Percentiles rank a stretch among this genome's conserved stretches.
Evolutionary conservation across 257 asterid genomes (phyloP).

Genomic region (Solanum gracilifrons): DNA sequence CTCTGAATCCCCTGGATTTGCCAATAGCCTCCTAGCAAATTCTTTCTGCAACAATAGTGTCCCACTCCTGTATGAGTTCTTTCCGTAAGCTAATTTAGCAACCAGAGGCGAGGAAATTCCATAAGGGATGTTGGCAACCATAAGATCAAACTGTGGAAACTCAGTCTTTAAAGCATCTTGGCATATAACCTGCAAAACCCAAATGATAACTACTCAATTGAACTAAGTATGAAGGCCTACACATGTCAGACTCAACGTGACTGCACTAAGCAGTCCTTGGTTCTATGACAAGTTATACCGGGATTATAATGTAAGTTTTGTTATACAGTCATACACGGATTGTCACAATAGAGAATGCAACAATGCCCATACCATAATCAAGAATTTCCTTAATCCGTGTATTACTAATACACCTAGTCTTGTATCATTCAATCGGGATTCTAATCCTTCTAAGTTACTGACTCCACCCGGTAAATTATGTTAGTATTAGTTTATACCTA

Average conservation of each 20-base stretch:
- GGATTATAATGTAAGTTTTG: not conserved
- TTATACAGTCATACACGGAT: not conserved
- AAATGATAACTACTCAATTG: not conserved
- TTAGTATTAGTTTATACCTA: not conserved
- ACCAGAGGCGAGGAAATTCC: conserved; percentile 79
- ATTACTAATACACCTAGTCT: not conserved
- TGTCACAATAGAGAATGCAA: not conserved
- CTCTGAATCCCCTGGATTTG: conserved; percentile 78
- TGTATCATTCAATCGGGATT: not conserved
- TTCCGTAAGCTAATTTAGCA: conserved; percentile 61
- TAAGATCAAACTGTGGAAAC: conserved; percentile 67
- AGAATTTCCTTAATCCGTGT: not conserved
- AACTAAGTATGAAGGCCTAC: not conserved
- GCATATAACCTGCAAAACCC: conserved; percentile 40
- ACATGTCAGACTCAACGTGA: not conserved
- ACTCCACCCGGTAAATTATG: not conserved
- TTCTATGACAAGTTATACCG: not conserved
- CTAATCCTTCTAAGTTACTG: not conserved
- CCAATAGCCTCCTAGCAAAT: conserved; percentile 68
- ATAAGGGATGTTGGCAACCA: conserved; percentile 93
- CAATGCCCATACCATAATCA: not conserved
- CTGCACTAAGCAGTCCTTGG: not conserved
- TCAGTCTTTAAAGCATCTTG: conserved; percentile 69
- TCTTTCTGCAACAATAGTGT: conserved; percentile 83
- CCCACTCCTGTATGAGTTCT: conserved; percentile 55